Conservation (phyloP, 805 yeast species). For the Wickerhamiella parazyma region DNA sequence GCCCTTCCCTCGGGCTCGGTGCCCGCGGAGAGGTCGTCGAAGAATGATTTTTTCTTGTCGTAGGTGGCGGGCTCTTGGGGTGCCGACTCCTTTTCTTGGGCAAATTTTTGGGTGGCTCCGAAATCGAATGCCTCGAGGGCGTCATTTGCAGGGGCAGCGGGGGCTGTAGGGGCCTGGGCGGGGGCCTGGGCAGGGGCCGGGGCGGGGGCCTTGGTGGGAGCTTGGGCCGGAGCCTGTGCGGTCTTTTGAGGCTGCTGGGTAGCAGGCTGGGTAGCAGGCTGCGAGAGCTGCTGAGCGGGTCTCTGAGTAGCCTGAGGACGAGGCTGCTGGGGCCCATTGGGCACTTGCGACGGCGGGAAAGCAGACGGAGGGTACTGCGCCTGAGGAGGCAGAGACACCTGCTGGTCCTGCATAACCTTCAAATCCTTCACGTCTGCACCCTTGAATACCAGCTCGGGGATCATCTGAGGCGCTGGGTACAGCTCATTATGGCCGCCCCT, state of each 20-base stretch:
- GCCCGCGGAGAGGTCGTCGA: constrained; percentile 71
- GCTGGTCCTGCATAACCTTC: constrained; percentile 51
- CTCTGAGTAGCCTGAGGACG: neutral
- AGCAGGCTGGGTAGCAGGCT: too few relatives aligned
- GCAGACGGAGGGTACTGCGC: constrained; percentile 10
- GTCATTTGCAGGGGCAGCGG: constrained; percentile 8
- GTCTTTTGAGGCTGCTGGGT: constrained; percentile 16
- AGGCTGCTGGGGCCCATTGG: too few relatives aligned
- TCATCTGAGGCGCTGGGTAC: constrained; percentile 51
- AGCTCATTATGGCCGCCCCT: constrained; percentile 55
- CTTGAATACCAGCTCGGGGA: constrained; percentile 67
- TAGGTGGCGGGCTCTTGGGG: constrained; percentile 32
- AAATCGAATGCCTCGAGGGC: constrained; percentile 54
- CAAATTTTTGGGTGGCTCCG: constrained; percentile 55
- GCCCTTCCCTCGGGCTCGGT: constrained; percentile 46
- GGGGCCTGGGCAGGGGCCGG: constrained; percentile 14
- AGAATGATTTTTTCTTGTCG: constrained; percentile 73
- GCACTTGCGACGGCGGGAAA: neutral
- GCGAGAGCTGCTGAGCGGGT: neutral
- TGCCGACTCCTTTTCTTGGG: constrained; percentile 29
- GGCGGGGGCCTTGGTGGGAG: constrained; percentile 11
- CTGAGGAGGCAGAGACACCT: constrained; percentile 42
- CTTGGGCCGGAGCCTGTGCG: constrained; percentile 11
- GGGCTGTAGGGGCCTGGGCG: constrained; percentile 25
- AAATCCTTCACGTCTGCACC: constrained; percentile 89